Base-by-base conservation (phyloP, 148 eudicot species). In the Rhododendron molle region DNA sequence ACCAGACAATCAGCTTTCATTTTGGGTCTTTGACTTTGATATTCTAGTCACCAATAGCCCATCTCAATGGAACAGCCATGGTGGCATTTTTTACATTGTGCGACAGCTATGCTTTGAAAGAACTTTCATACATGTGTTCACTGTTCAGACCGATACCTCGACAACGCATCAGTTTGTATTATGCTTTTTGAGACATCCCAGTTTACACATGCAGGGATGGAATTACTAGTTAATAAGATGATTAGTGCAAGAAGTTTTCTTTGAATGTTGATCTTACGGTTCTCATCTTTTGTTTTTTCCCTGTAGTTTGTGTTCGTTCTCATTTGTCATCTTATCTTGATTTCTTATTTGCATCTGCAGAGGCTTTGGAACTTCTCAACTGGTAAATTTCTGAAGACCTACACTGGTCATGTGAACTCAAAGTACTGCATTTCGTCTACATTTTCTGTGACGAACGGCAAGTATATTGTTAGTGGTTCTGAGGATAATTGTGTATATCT, bases 401-500 rank as follows among this genome's bases (percentile, higher is more conserved):
- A 95, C 91, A 94, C 91, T 0, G 98, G 97, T 56, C 99, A 96
- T 85, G 89, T 74, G 71, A 96, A 94, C 86, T 93, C 98, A 13
- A 96, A 92, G 88, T 96, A 91, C 90, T 96, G 99, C 92, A 89
- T 94, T 84, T 93, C 98, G 12, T 89, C 99, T 12, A 88, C 93
- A 83, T 95, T 96, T 87, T 96, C 99, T 0, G 89, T 92, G 86
- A 91, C 99, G 28, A 96, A 94, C 46, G 99, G 98, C 60, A 96
- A 94, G 88, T 96, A 95, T 87, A 93, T 96, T 9, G 97, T 94
- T 21, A 93, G 99, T 52, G 99, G 99, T 43, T 96, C 99, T 0
- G 99, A 96, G 92, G 99, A 95, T 86, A 94, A 94, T 83, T 90
- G 91, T 82, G 92, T 96, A 46, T 96, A 95, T 85, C 85, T 95